phyloP scores from a whole-genome alignment of 1,284 basidiomycete species.

The Ustilago shanxiensis region DNA sequence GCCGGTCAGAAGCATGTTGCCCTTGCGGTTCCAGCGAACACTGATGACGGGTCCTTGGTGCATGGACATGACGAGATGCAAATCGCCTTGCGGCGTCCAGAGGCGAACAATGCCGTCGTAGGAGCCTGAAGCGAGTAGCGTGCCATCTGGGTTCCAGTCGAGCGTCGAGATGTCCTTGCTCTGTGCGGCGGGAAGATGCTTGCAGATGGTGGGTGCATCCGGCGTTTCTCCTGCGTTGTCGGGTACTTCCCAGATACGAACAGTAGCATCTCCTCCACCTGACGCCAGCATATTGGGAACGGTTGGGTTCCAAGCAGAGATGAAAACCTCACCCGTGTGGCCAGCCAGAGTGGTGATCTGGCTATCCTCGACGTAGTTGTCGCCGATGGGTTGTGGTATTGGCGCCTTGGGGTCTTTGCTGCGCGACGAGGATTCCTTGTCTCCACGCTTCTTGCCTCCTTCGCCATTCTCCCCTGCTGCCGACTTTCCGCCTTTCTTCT shows the following conservation, averaged over 20 bases:
- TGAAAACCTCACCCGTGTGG: conserved; percentile 67
- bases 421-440: conserved; percentile 26
- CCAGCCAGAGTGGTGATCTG: conserved; percentile 59
- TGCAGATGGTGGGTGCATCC: conserved; percentile 64
- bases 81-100: conserved; percentile 70
- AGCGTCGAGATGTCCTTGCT: conserved; percentile 68
- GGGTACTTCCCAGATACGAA: conserved; percentile 69
- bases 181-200: conserved; percentile 67
- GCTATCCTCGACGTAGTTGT: conserved; percentile 42
- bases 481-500: conserved; percentile 55
- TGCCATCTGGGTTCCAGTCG: conserved; percentile 70
- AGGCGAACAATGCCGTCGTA: conserved; percentile 69
- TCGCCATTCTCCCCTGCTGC: conserved; percentile 43
- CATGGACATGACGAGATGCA: conserved; percentile 70
- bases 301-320: conserved; percentile 69
- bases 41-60: conserved; percentile 69
- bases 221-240: conserved; percentile 37
- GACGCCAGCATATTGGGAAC: conserved; percentile 68
- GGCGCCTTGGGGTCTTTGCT: conserved; percentile 48
- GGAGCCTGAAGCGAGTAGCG: conserved; percentile 67
- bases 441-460: conserved; percentile 42
- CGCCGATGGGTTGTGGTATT: conserved; percentile 43
- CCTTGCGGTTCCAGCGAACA: conserved; percentile 69
- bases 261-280: conserved; percentile 69
- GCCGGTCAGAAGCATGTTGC: conserved; percentile 66